Evolutionary conservation across 2,329 filamentous ascomycete species (phyloP).

Genomic region (Pseudogymnoascus sp.): DNA sequence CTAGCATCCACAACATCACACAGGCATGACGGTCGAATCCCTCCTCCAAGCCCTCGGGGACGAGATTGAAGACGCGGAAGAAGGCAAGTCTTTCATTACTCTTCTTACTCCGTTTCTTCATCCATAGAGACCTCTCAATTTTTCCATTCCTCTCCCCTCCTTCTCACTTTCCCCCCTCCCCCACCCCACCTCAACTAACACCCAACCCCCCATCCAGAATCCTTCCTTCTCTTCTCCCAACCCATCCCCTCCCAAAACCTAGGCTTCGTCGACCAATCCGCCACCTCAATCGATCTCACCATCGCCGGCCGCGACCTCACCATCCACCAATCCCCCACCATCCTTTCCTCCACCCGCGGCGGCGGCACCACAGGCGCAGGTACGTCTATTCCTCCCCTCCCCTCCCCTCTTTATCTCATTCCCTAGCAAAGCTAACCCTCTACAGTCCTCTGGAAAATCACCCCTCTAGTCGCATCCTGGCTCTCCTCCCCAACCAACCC

Average conservation of each 20-base stretch:
- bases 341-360: slow-evolving; percentile 68
- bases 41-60: slow-evolving; percentile 37
- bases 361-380: slow-evolving; percentile 68
- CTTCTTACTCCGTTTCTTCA: not conserved
- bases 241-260: slow-evolving; percentile 66
- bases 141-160: not conserved
- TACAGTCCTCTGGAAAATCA: slow-evolving; percentile 83
- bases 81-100: slow-evolving; percentile 40
- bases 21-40: slow-evolving; percentile 24
- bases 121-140: not conserved
- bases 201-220: slow-evolving; percentile 48
- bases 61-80: slow-evolving; percentile 48
- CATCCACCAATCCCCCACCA: slow-evolving; percentile 74
- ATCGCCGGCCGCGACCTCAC: slow-evolving; percentile 63
- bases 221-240: slow-evolving; percentile 78
- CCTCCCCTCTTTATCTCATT: not conserved
- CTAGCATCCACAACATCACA: not conserved
- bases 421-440: slow-evolving; percentile 8
- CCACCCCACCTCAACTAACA: slow-evolving; percentile 4
- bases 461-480: slow-evolving; percentile 75
- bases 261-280: slow-evolving; percentile 73
- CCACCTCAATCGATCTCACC: slow-evolving; percentile 55
- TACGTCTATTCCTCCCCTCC: slow-evolving; percentile 25
- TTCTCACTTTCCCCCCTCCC: not conserved
- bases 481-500: slow-evolving; percentile 55